Conservation (phyloP, 106 monocot species). For the Platanthera guangdongensis region DNA sequence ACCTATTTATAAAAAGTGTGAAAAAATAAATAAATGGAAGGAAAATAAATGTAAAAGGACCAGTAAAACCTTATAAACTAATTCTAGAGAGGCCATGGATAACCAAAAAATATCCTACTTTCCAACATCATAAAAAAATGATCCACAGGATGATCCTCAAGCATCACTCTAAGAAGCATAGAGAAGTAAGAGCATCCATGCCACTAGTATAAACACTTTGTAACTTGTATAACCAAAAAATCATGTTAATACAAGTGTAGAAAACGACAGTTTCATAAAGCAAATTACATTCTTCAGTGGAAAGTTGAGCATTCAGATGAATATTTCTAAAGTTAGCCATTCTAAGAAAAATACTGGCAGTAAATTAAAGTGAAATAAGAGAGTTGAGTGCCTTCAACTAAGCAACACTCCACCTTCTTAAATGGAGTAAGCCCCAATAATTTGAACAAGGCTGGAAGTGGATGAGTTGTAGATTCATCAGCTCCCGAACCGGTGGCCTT, state of each 20-base stretch:
- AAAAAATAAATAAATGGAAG: too few relatives aligned
- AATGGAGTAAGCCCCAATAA: conserved; percentile 71
- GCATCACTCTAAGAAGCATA: too few relatives aligned
- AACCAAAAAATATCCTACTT: too few relatives aligned
- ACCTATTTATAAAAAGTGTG: too few relatives aligned
- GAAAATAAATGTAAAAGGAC: too few relatives aligned
- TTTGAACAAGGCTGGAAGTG: conserved; percentile 61
- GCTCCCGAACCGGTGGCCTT: conserved; percentile 20
- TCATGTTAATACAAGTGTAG: neutral
- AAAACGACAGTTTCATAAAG: neutral
- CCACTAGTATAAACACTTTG: too few relatives aligned
- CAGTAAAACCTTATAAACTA: too few relatives aligned
- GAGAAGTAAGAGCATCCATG: too few relatives aligned
- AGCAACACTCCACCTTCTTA: conserved; percentile 39
- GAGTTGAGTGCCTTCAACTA: neutral
- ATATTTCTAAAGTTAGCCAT: neutral
- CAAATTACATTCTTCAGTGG: neutral
- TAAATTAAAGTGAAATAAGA: neutral
- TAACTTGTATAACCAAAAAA: too few relatives aligned
- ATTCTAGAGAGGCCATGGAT: too few relatives aligned
- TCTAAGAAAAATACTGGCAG: neutral
- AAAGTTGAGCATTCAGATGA: neutral
- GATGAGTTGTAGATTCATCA: conserved; percentile 59
- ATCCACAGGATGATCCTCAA: too few relatives aligned
- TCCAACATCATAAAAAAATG: too few relatives aligned